Conservation (phyloP, 371 early-diverging fungal genomes). For the Edhazardia aedis region DNA sequence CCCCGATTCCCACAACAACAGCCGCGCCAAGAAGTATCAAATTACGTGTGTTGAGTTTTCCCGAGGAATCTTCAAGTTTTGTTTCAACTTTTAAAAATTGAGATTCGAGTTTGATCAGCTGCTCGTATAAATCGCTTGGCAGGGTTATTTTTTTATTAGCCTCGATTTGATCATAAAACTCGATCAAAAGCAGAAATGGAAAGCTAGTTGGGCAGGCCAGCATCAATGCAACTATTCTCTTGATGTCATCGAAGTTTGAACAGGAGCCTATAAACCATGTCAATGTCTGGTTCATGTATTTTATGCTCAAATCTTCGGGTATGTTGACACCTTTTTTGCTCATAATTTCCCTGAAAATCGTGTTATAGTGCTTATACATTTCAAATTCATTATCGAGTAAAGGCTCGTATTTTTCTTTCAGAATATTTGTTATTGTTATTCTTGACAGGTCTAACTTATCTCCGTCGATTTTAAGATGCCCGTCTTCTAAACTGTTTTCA, state of each 20-base stretch:
- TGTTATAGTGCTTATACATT: conserved; percentile 19
- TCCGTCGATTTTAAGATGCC: neutral
- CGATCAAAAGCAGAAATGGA: conserved; percentile 20
- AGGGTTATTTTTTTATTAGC: too few species aligned
- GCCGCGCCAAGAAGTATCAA: too few species aligned
- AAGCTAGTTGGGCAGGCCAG: conserved; percentile 16
- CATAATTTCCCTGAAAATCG: conserved; percentile 34
- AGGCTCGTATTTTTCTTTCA: conserved; percentile 22
- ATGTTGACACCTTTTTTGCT: conserved; percentile 17
- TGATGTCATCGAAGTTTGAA: conserved; percentile 16
- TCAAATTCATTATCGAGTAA: conserved; percentile 22
- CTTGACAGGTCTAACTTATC: neutral
- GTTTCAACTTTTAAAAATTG: too few species aligned
- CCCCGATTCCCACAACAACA: too few species aligned
- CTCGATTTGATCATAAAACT: conserved; percentile 16
- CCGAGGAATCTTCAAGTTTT: too few species aligned
- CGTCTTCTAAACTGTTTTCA: neutral
- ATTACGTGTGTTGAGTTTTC: too few species aligned
- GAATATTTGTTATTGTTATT: conserved; percentile 17
- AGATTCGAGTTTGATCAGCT: too few species aligned
- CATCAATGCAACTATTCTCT: conserved; percentile 22
- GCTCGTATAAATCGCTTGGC: too few species aligned
- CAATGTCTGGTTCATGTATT: conserved; percentile 25
- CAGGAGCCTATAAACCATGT: conserved; percentile 29
- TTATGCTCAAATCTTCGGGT: conserved; percentile 1